Base-by-base conservation (phyloP, 345 rosid species). In the Citrus glauca region DNA sequence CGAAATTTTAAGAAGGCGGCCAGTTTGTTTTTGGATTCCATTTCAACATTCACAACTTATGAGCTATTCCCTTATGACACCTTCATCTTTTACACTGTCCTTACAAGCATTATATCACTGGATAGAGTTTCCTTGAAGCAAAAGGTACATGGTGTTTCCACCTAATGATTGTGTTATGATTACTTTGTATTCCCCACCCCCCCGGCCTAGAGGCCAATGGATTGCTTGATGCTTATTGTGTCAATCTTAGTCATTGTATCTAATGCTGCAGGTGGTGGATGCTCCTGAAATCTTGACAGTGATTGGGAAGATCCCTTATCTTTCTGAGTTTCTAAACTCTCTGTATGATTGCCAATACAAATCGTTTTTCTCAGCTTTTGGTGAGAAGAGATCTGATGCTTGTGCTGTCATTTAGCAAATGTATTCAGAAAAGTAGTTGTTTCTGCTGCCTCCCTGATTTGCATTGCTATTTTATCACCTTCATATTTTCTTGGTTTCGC, bases 241-340 rank as follows among this genome's bases (percentile, higher is more conserved):
- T 55, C 42, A 48, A 16, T 45, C 62, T 57, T 78, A 11, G 63
- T 55, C 45, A 63, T 62, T 62, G 73, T 28, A 72, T 65, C 74
- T 59, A 75, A 65, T 73, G 60, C 76, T 73, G 81, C 89, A 94
- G 99, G 99, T 97, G 22, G 98, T 90, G 80, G 98, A 94, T 91
- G 99, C 99, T 81, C 98, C 99, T 72, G 99, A 97, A 86, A 93
- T 97, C 84, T 88, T 97, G 90, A 90, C 98, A 30, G 99, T 94
- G 88, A 94, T 97, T 7, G 98, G 97, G 79, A 97, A 94, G 84
- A 87, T 97, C 76, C 94, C 96, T 13, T 73, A 86, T 83, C 96
- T 97, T 45, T 90, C 97, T 1, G 99, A 92, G 86, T 97, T 97
- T 80, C 81, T 97, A 82, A 97, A 97, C 89, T 92, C 99, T 50